A percentile compares a stretch with the other conserved stretches of the same genome.
Evolutionary conservation across 2,329 filamentous ascomycete species (phyloP).

Genomic region (Boeremia exigua): DNA sequence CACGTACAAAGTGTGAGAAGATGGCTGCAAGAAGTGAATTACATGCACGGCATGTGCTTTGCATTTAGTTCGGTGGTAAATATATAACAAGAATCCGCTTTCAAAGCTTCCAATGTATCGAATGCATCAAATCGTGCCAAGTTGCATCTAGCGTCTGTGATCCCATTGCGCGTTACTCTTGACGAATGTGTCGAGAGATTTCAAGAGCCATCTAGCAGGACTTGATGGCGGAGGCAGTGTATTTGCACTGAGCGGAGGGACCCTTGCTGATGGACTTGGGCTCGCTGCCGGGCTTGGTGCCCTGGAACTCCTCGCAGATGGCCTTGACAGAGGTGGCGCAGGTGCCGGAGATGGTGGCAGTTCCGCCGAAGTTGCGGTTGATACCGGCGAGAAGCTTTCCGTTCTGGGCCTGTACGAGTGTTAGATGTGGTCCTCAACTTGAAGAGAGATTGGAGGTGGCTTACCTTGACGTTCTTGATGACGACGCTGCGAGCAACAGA

Average conservation of each 20-base stretch:
- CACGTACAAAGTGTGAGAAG: background rate
- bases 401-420: conserved; percentile 35
- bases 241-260: conserved; percentile 38
- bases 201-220: conserved; percentile 32
- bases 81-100: conserved; percentile 33
- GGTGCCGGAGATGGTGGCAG: conserved; percentile 52
- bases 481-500: conserved; percentile 52
- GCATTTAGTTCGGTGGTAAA: conserved; percentile 5
- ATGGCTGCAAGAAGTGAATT: background rate
- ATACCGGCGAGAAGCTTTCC: conserved; percentile 56
- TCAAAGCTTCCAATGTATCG: conserved; percentile 20
- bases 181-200: background rate
- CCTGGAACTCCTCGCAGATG: conserved; percentile 46
- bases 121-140: conserved; percentile 11
- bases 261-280: conserved; percentile 39
- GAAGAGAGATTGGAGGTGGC: conserved; percentile 40
- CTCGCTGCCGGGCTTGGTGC: conserved; percentile 38
- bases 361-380: conserved; percentile 61
- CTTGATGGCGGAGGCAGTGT: conserved; percentile 40
- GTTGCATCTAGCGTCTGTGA: conserved; percentile 22
- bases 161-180: conserved; percentile 1
- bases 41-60: conserved; percentile 17
- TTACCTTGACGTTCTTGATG: conserved; percentile 53
- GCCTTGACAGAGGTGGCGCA: conserved; percentile 39
- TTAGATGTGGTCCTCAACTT: background rate